Evolutionary conservation across 2,329 filamentous ascomycete species (phyloP), one percentile per base, ranked within the genome.

Genomic region (Alternaria ventricosa): DNA sequence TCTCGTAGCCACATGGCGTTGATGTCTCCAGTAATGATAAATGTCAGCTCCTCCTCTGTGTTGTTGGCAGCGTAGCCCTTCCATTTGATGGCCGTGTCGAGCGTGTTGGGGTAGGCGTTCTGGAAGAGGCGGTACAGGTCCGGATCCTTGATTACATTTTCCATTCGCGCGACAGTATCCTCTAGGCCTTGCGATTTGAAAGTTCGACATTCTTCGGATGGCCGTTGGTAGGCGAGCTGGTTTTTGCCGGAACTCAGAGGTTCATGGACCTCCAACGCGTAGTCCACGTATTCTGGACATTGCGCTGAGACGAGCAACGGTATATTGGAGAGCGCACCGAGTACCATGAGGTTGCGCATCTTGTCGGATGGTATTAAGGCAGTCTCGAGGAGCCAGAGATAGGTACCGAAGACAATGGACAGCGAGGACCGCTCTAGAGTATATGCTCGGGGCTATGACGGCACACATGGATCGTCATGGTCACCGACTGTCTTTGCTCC

Each of bases 61-160:
- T 87, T 84, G 62, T 87, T 84, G 33, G 83, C 84, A 0, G 87
- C 84, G 55, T 83, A 81, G 2, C 91, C 91, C 58, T 86, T 88
- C 90, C 90, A 93, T 64, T 85, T 85, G 45, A 93, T 86, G 0
- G 90, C 90, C 0, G 90, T 93, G 73, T 93, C 91, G 11, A 94
- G 83, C 0, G 90, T 92, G 77, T 92, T 94, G 0, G 91, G 91
- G 74, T 88, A 93, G 2, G 88, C 84, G 75, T 94, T 94, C 69
- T 88, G 81, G 73, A 94, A 94, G 11, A 94, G 82, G 4, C 89
- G 85, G 75, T 86, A 89, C 20, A 94, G 84, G 75, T 94, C 92
- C 0, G 82, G 82, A 66, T 85, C 83, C 22, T 74, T 72, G 63
- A 85, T 84, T 23, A 81, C 74, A 8, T 68, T 65, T 53, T 79